Evolutionary conservation across 176 grass and related monocot genomes (phyloP).

Genomic region (Aegilops umbellulata): DNA sequence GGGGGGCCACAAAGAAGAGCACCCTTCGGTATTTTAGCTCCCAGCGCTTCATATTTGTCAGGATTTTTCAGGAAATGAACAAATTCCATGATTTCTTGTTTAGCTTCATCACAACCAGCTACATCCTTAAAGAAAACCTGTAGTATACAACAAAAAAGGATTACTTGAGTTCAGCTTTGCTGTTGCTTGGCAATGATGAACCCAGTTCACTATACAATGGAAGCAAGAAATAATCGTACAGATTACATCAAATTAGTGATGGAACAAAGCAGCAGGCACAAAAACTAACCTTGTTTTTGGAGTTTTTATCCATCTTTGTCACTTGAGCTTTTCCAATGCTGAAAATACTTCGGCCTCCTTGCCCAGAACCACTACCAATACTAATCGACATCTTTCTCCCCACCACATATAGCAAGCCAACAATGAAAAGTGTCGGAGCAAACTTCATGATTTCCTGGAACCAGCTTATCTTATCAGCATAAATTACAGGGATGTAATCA

Average conservation of each 20-base stretch:
- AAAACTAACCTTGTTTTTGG: slow-evolving; percentile 77
- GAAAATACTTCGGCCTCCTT: slow-evolving; percentile 59
- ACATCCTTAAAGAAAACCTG: slow-evolving; percentile 96
- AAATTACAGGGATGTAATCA: slow-evolving; percentile 82
- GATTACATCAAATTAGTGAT: background rate
- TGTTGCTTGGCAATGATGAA: slow-evolving; percentile 20
- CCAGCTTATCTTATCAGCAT: slow-evolving; percentile 64
- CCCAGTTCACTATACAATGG: background rate
- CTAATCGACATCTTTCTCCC: slow-evolving; percentile 54
- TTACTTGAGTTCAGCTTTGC: background rate
- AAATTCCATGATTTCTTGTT: slow-evolving; percentile 99
- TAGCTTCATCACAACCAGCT: slow-evolving; percentile 96
- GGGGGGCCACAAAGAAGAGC: slow-evolving; percentile 86
- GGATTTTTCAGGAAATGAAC: slow-evolving; percentile 97
- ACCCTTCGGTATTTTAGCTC: slow-evolving; percentile 97
- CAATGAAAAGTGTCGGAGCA: slow-evolving; percentile 55
- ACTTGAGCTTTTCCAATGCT: slow-evolving; percentile 84
- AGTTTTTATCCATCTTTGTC: slow-evolving; percentile 94
- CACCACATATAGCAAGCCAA: slow-evolving; percentile 65
- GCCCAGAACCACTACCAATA: slow-evolving; percentile 57
- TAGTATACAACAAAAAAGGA: slow-evolving; percentile 17
- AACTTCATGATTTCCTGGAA: slow-evolving; percentile 59
- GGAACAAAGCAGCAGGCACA: slow-evolving; percentile 8
- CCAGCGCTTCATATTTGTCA: slow-evolving; percentile 91
- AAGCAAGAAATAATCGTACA: background rate